phyloP scores from a whole-genome alignment of 495 filamentous ascomycete species.

The Neohortaea acidophila region DNA sequence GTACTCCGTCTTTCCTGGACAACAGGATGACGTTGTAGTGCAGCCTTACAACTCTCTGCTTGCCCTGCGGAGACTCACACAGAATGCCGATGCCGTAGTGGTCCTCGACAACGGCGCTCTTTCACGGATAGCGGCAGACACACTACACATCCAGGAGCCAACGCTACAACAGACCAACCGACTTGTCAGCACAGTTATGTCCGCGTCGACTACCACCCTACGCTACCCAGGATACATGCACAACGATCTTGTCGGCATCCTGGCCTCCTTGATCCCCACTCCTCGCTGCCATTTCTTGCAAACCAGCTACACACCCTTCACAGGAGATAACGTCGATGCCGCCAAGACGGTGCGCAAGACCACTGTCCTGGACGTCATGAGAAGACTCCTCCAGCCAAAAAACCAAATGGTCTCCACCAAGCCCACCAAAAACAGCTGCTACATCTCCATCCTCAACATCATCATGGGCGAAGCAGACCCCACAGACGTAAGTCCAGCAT shows the following conservation, averaged over 20 bases:
- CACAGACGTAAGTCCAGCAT: slow-evolving; percentile 49
- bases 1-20: slow-evolving; percentile 95
- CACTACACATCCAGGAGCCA: slow-evolving; percentile 82
- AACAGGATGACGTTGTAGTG: slow-evolving; percentile 83
- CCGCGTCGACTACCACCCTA: slow-evolving; percentile 87
- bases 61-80: slow-evolving; percentile 73
- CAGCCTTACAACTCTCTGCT: slow-evolving; percentile 96
- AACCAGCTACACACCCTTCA: slow-evolving; percentile 96
- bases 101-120: slow-evolving; percentile 92
- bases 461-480: slow-evolving; percentile 97
- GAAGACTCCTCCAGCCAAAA: slow-evolving; percentile 86
- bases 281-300: slow-evolving; percentile 95
- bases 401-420: slow-evolving; percentile 97
- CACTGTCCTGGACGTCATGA: slow-evolving; percentile 94
- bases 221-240: slow-evolving; percentile 99
- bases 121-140: slow-evolving; percentile 83
- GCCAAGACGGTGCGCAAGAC: slow-evolving; percentile 96
- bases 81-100: slow-evolving; percentile 96
- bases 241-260: slow-evolving; percentile 93
- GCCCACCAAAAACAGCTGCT: slow-evolving; percentile 91
- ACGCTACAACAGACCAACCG: slow-evolving; percentile 97
- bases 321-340: slow-evolving; percentile 84
- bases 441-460: slow-evolving; percentile 96
- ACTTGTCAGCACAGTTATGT: slow-evolving; percentile 95
- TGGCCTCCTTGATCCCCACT: slow-evolving; percentile 88